These are phyloP conservation scores for Acacia confusa DNA, from an alignment of 306 rosid genomes.

Conservation along the genomic window DNA sequence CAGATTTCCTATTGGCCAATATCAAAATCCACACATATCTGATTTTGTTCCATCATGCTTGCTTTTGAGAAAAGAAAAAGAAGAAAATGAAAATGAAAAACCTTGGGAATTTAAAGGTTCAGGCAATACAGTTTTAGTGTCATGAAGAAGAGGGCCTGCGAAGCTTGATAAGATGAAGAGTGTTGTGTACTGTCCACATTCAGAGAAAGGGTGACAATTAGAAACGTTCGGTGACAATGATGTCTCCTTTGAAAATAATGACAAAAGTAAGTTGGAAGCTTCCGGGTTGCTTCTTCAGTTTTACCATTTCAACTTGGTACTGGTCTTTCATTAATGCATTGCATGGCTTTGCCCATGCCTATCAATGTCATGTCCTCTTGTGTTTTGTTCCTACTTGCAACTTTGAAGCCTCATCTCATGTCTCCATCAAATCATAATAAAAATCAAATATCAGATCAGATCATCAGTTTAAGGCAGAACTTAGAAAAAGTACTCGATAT, in stretches of 20 bases:
- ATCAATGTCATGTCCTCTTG: background rate
- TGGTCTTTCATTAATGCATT: background rate
- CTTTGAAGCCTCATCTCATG: too few species aligned
- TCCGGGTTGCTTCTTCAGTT: background rate
- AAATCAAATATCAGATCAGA: too few species aligned
- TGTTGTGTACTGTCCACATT: background rate
- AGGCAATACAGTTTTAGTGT: background rate
- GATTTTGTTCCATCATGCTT: background rate
- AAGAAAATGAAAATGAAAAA: too few species aligned
- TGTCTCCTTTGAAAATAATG: background rate
- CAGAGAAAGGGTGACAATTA: background rate
- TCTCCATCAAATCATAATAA: too few species aligned
- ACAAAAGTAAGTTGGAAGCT: background rate
- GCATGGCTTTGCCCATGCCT: background rate
- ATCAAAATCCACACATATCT: background rate
- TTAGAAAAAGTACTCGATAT: background rate
- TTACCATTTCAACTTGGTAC: background rate
- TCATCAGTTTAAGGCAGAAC: too few species aligned
- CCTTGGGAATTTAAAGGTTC: background rate
- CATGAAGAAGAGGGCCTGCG: background rate
- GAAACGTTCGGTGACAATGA: constrained; percentile 15
- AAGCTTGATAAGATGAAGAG: background rate
- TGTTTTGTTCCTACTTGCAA: background rate
- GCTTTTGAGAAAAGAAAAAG: background rate
- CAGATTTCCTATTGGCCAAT: background rate